phyloP scores from a whole-genome alignment of 2,329 filamentous ascomycete species.

The Blastomyces parvus region DNA sequence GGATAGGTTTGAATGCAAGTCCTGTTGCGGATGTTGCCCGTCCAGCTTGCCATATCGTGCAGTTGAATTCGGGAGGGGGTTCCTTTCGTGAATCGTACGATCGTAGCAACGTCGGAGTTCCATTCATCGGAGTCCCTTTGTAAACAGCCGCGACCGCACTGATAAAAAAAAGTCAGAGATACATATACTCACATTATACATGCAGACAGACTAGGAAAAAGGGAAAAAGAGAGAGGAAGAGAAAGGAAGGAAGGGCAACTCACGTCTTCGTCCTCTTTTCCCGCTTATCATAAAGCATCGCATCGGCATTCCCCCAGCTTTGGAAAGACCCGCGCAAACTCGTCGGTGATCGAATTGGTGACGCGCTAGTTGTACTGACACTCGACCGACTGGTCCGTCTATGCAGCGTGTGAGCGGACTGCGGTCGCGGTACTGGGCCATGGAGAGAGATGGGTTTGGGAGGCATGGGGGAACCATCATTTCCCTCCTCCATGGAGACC shows the following conservation, averaged over 20 bases:
- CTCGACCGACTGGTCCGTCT: slow-evolving; percentile 72
- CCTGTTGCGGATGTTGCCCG: slow-evolving; percentile 87
- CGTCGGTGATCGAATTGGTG: slow-evolving; percentile 53
- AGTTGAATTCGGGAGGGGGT: slow-evolving; percentile 80
- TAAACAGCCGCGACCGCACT: slow-evolving; percentile 88
- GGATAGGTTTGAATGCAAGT: slow-evolving; percentile 90
- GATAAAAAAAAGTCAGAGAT: slow-evolving; percentile 11
- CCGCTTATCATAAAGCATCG: slow-evolving; percentile 74
- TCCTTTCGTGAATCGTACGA: slow-evolving; percentile 95
- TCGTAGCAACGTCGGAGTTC: slow-evolving; percentile 63
- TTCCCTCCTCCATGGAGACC: slow-evolving; percentile 68
- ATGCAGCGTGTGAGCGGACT: slow-evolving; percentile 31
- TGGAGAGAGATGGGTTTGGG: not conserved
- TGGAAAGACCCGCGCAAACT: slow-evolving; percentile 42
- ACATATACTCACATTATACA: not conserved
- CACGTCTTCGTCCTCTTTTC: slow-evolving; percentile 86
- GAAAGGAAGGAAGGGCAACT: slow-evolving; percentile 32
- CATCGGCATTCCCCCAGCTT: slow-evolving; percentile 71
- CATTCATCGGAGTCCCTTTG: slow-evolving; percentile 64
- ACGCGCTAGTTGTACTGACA: slow-evolving; percentile 62
- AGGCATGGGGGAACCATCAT: slow-evolving; percentile 47
- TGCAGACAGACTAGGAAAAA: not conserved
- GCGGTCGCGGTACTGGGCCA: not conserved
- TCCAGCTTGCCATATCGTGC: slow-evolving; percentile 94
- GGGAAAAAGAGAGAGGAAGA: not conserved